Conservation (phyloP, 768 basidiomycete species). For the Hygrophoropsis aurantiaca region DNA sequence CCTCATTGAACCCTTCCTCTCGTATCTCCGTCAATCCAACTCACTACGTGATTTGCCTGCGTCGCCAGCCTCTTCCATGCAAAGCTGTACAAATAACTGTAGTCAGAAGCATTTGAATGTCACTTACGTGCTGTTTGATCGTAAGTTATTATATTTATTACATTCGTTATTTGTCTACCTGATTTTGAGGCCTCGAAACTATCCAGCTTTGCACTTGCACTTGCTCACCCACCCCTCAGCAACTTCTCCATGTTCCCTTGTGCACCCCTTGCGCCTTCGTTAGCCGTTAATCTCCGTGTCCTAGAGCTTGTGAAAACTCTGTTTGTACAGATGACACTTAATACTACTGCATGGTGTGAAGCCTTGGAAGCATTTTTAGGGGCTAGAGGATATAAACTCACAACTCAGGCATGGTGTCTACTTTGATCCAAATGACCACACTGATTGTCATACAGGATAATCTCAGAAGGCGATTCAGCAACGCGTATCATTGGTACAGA, state of each 20-base stretch:
- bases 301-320: slow-evolving; percentile 26
- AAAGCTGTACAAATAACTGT: not conserved
- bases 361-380: slow-evolving; percentile 23
- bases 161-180: not conserved
- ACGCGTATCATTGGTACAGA: slow-evolving; percentile 23
- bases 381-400: slow-evolving; percentile 17
- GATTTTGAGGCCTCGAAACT: slow-evolving; percentile 1
- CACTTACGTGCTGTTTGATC: not conserved
- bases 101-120: slow-evolving; percentile 1
- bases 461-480: slow-evolving; percentile 20
- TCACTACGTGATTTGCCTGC: not conserved
- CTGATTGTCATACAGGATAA: slow-evolving; percentile 21
- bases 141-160: slow-evolving; percentile 1
- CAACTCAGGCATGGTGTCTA: slow-evolving; percentile 10
- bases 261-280: slow-evolving; percentile 25
- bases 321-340: slow-evolving; percentile 25
- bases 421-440: too few relatives aligned
- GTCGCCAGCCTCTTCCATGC: not conserved
- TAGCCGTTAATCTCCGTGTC: slow-evolving; percentile 32
- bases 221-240: slow-evolving; percentile 11
- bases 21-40: not conserved
- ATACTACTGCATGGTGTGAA: slow-evolving; percentile 25
- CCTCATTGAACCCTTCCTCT: slow-evolving; percentile 4
- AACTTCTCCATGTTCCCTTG: slow-evolving; percentile 30
- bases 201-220: slow-evolving; percentile 1